Evolutionary conservation across 768 basidiomycete genomes (phyloP).

Genomic region (Calocybe gangraenosa): DNA sequence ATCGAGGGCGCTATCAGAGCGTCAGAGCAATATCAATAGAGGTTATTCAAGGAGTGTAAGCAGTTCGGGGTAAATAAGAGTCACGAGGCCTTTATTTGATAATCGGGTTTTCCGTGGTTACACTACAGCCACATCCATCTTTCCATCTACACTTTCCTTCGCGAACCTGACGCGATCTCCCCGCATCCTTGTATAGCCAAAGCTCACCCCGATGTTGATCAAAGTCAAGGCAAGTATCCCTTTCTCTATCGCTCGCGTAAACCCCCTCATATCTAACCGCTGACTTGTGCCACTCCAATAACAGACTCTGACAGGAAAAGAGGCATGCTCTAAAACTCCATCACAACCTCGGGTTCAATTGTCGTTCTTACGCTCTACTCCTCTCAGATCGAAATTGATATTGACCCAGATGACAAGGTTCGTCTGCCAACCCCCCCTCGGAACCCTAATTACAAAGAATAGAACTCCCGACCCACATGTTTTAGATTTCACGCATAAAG

Average conservation of each 20-base stretch:
- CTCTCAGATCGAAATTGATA: slow-evolving; percentile 87
- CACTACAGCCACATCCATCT: too few relatives aligned
- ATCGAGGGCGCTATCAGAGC: too few relatives aligned
- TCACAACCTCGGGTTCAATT: neutral
- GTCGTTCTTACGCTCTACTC: neutral
- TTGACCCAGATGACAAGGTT: slow-evolving; percentile 86
- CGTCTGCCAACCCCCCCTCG: too few relatives aligned
- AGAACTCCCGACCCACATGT: neutral
- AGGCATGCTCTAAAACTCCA: slow-evolving; percentile 50
- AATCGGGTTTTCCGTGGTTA: too few relatives aligned
- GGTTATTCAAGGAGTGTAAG: too few relatives aligned
- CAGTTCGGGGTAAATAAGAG: too few relatives aligned
- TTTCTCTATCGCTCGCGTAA: slow-evolving; percentile 3
- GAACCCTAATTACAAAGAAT: neutral
- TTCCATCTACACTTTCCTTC: too few relatives aligned
- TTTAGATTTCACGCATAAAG: slow-evolving; percentile 88
- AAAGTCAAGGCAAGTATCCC: slow-evolving; percentile 72
- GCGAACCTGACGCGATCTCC: too few relatives aligned
- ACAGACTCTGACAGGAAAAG: slow-evolving; percentile 95
- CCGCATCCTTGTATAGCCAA: too few relatives aligned
- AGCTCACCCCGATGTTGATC: slow-evolving; percentile 60
- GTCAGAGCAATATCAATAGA: too few relatives aligned
- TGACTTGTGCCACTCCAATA: neutral
- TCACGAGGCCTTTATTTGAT: too few relatives aligned
- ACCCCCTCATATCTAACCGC: slow-evolving; percentile 8